Conservation (phyloP, 495 filamentous ascomycete species). For the Aspergillus cavernicola region DNA sequence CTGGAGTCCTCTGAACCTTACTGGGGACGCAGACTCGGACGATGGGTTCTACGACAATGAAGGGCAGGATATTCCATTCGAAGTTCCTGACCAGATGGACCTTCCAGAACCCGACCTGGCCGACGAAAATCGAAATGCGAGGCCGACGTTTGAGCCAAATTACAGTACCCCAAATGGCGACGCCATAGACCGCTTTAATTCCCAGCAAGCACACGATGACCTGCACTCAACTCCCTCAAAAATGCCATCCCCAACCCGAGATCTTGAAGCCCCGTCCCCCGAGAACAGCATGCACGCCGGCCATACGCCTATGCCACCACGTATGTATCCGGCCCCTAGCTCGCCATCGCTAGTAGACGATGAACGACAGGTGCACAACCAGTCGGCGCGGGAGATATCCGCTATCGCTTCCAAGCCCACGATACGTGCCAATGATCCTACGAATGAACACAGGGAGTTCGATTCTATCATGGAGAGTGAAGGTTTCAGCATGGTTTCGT, state of each 20-base stretch:
- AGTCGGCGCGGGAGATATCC: not conserved
- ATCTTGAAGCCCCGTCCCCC: constrained; percentile 25
- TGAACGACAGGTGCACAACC: constrained; percentile 23
- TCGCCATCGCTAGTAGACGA: constrained; percentile 41
- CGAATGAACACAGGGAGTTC: constrained; percentile 44
- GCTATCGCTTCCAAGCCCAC: constrained; percentile 3
- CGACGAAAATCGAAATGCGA: constrained; percentile 8
- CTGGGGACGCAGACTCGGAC: constrained; percentile 18
- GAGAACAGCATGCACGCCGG: constrained; percentile 30
- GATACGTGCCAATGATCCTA: constrained; percentile 29
- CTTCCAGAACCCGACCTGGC: constrained; percentile 5
- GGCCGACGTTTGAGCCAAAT: constrained; percentile 13
- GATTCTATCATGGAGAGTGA: constrained; percentile 59
- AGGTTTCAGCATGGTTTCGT: constrained; percentile 57
- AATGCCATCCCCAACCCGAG: constrained; percentile 35
- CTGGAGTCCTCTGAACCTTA: constrained; percentile 29
- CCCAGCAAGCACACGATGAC: constrained; percentile 27
- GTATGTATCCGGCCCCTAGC: constrained; percentile 40
- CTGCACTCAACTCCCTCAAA: constrained; percentile 41
- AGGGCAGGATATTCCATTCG: constrained; percentile 20
- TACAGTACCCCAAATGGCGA: constrained; percentile 32
- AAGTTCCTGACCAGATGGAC: constrained; percentile 18
- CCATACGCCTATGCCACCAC: constrained; percentile 28
- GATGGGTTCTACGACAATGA: constrained; percentile 22
- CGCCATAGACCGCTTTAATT: constrained; percentile 28